A percentile compares a stretch with the other conserved stretches of the same genome.
These are phyloP conservation scores for Spathaspora sp. DNA, from an alignment of 805 yeast genomes.

Conservation along the genomic window DNA sequence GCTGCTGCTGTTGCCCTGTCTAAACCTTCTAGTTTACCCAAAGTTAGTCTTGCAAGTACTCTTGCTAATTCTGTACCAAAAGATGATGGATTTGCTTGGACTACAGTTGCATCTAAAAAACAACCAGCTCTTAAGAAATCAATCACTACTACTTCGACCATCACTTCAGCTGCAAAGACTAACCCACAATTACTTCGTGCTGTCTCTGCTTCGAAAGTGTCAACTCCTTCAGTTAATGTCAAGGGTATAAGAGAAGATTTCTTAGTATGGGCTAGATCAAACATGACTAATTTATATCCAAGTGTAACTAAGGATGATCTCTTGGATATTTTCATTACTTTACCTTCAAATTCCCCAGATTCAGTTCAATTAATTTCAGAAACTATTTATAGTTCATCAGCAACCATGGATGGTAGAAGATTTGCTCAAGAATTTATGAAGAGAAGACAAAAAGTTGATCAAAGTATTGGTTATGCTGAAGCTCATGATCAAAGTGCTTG, in stretches of 20 bases:
- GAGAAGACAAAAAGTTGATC: slow-evolving; percentile 72
- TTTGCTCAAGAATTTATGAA: slow-evolving; percentile 88
- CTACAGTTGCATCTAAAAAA: slow-evolving; percentile 41
- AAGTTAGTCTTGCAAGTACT: slow-evolving; percentile 27
- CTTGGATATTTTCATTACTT: slow-evolving; percentile 70
- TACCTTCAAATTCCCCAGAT: slow-evolving; percentile 68
- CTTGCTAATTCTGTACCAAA: slow-evolving; percentile 24
- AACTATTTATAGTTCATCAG: slow-evolving; percentile 81
- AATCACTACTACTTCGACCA: slow-evolving; percentile 9
- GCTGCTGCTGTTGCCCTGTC: slow-evolving; percentile 22
- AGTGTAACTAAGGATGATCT: slow-evolving; percentile 78
- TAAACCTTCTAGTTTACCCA: slow-evolving; percentile 14
- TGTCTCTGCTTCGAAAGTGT: slow-evolving; percentile 29
- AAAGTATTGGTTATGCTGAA: slow-evolving; percentile 27
- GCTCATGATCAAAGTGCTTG: slow-evolving; percentile 52
- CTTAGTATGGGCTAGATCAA: slow-evolving; percentile 66
- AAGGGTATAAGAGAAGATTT: slow-evolving; percentile 50
- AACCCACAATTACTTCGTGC: slow-evolving; percentile 36
- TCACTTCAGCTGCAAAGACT: slow-evolving; percentile 19
- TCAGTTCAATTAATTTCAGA: slow-evolving; percentile 86
- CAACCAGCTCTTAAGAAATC: slow-evolving; percentile 15
- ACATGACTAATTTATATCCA: slow-evolving; percentile 63
- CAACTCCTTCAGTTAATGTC: slow-evolving; percentile 13
- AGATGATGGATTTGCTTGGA: slow-evolving; percentile 36
- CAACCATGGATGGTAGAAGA: slow-evolving; percentile 91